A percentile compares a stretch with the other conserved stretches of the same genome.
Conservation (phyloP, 2,329 filamentous ascomycete species). For the Cytospora leucostoma region DNA sequence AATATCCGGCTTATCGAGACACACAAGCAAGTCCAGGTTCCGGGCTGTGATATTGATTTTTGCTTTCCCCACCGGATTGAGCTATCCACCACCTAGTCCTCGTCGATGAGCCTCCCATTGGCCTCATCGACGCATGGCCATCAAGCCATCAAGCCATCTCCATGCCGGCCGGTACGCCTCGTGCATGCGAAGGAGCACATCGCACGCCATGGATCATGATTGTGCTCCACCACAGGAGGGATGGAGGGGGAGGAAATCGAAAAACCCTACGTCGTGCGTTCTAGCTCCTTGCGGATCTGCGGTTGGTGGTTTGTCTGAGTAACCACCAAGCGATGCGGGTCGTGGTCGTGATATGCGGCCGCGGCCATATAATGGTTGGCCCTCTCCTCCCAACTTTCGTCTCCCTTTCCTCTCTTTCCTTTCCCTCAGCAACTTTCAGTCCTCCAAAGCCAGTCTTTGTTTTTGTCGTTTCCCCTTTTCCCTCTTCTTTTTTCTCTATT, state of each 20-base stretch:
- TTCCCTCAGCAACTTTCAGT: conserved; percentile 67
- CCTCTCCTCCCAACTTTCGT: conserved; percentile 39
- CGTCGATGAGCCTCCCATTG: conserved; percentile 31
- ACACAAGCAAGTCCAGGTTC: conserved; percentile 10
- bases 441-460: conserved; percentile 54
- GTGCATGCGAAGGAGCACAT: conserved; percentile 25
- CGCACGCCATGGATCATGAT: conserved; percentile 22
- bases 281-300: conserved; percentile 22
- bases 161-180: conserved; percentile 23
- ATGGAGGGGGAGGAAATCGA: conserved; percentile 31
- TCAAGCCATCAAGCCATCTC: conserved; percentile 13
- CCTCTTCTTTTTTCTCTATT: conserved; percentile 32
- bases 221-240: conserved; percentile 18
- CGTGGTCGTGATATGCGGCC: conserved; percentile 37
- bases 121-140: conserved; percentile 29
- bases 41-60: conserved; percentile 33
- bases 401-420: conserved; percentile 44
- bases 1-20: conserved; percentile 2
- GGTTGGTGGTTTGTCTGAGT: conserved; percentile 29
- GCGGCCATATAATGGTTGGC: conserved; percentile 44
- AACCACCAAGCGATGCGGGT: conserved; percentile 28
- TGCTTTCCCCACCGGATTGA: conserved; percentile 23
- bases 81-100: conserved; percentile 16
- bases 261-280: conserved; percentile 28
- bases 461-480: conserved; percentile 38